Evolutionary conservation across 2,329 filamentous ascomycete genomes (phyloP).

Genomic region (Colletotrichum eleusines): DNA sequence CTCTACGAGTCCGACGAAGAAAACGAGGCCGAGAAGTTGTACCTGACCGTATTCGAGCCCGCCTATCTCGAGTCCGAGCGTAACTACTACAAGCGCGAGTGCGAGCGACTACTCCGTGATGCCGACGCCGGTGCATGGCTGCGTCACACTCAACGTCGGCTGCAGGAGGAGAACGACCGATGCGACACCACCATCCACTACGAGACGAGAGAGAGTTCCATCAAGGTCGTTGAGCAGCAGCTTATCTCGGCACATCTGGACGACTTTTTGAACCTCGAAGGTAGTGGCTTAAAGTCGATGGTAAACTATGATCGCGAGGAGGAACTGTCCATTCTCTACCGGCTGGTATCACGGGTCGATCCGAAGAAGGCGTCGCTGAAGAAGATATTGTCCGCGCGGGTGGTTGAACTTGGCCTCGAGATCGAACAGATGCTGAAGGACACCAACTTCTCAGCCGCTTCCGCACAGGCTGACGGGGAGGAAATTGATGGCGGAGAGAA

Average conservation of each 20-base stretch:
- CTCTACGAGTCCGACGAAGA: constrained; percentile 87
- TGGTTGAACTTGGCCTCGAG: constrained; percentile 83
- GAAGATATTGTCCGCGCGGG: constrained; percentile 76
- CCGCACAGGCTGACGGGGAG: constrained; percentile 56
- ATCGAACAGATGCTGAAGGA: constrained; percentile 78
- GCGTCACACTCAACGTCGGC: constrained; percentile 77
- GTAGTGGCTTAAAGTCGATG: constrained; percentile 88
- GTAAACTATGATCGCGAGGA: constrained; percentile 87
- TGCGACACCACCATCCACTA: constrained; percentile 85
- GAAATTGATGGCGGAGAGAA: constrained; percentile 64
- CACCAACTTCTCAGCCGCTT: constrained; percentile 62
- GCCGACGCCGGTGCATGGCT: constrained; percentile 88
- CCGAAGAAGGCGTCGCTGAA: constrained; percentile 77
- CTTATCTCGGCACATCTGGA: constrained; percentile 82
- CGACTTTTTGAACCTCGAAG: constrained; percentile 86
- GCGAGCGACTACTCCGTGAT: constrained; percentile 78
- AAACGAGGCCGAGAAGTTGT: constrained; percentile 82
- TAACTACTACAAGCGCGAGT: constrained; percentile 82
- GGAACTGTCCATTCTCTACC: constrained; percentile 85
- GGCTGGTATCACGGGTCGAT: constrained; percentile 83
- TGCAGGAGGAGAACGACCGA: constrained; percentile 84
- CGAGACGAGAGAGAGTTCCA: constrained; percentile 79
- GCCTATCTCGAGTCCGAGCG: constrained; percentile 79
- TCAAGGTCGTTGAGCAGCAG: constrained; percentile 81
- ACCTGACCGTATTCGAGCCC: constrained; percentile 85